A percentile compares a stretch with the other conserved stretches of the same genome.
Conservation (phyloP, 805 yeast species). For the Wickerhamomyces chambardii region DNA sequence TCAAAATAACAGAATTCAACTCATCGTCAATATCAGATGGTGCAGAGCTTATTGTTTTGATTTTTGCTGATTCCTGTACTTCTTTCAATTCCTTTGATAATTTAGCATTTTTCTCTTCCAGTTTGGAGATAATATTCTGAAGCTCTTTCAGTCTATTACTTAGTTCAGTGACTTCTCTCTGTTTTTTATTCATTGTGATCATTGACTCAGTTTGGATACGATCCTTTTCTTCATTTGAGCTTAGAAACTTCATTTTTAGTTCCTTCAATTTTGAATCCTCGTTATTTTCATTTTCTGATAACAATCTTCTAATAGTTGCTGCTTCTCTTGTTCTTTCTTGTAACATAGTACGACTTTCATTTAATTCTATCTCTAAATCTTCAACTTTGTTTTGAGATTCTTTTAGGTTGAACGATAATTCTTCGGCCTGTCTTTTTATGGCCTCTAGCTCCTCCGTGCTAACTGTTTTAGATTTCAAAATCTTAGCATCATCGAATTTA, state of each 20-base stretch:
- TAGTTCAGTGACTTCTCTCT: constrained; percentile 59
- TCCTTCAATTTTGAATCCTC: constrained; percentile 45
- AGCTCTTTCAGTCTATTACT: constrained; percentile 33
- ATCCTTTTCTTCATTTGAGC: constrained; percentile 51
- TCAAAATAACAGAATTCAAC: constrained; percentile 22
- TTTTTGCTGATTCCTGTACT: constrained; percentile 14
- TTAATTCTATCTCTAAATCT: constrained; percentile 72
- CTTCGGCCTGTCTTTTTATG: constrained; percentile 64
- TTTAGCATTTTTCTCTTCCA: constrained; percentile 19
- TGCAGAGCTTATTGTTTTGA: constrained; percentile 18
- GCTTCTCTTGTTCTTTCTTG: constrained; percentile 81
- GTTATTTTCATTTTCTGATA: constrained; percentile 60
- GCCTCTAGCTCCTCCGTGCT: constrained; percentile 36
- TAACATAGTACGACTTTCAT: constrained; percentile 59
- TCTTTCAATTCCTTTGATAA: constrained; percentile 22
- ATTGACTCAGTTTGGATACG: constrained; percentile 47
- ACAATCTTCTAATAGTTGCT: constrained; percentile 55
- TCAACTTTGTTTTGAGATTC: constrained; percentile 58
- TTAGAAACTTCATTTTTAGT: constrained; percentile 38
- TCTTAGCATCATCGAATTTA: constrained; percentile 27
- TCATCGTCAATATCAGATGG: constrained; percentile 21
- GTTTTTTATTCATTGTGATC: constrained; percentile 39
- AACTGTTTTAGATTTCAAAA: constrained; percentile 19
- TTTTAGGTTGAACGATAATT: constrained; percentile 51
- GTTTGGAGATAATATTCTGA: constrained; percentile 23